Evolutionary conservation across 73 alveolate genomes (phyloP).

Genomic region (Paramecium tetraurelia): DNA sequence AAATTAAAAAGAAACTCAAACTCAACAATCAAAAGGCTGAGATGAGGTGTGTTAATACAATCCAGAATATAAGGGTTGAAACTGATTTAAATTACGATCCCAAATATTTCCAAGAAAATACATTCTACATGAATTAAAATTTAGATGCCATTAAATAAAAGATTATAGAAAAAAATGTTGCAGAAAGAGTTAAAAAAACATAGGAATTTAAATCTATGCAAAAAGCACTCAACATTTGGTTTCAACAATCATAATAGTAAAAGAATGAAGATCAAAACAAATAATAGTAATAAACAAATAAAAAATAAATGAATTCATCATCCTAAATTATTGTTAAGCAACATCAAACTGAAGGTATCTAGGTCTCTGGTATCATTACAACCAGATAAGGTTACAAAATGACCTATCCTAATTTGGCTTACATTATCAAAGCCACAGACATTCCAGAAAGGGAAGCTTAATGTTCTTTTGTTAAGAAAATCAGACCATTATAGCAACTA

Average conservation of each 20-base stretch:
- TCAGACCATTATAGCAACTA: not conserved
- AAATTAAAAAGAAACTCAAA: not conserved
- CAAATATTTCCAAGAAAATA: not conserved
- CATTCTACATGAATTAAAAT: not conserved
- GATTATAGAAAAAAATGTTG: not conserved
- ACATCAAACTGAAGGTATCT: not conserved
- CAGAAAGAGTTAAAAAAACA: not conserved
- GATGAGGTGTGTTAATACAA: not conserved
- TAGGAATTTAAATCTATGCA: not conserved
- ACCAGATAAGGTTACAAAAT: not conserved
- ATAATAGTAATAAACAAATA: not conserved
- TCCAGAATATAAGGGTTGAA: not conserved
- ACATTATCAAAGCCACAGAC: slow-evolving; percentile 6
- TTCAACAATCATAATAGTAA: not conserved
- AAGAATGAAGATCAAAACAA: not conserved
- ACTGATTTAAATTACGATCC: slow-evolving; percentile 32
- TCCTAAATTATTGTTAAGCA: not conserved
- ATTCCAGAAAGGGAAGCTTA: not conserved
- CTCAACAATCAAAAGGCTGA: not conserved
- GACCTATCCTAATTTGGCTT: slow-evolving; percentile 14
- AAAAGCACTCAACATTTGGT: not conserved
- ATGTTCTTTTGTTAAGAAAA: not conserved
- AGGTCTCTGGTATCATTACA: slow-evolving; percentile 22
- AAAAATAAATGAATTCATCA: not conserved
- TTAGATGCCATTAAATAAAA: not conserved